Conservation (phyloP, 345 rosid species). For the Citrus maxima region DNA sequence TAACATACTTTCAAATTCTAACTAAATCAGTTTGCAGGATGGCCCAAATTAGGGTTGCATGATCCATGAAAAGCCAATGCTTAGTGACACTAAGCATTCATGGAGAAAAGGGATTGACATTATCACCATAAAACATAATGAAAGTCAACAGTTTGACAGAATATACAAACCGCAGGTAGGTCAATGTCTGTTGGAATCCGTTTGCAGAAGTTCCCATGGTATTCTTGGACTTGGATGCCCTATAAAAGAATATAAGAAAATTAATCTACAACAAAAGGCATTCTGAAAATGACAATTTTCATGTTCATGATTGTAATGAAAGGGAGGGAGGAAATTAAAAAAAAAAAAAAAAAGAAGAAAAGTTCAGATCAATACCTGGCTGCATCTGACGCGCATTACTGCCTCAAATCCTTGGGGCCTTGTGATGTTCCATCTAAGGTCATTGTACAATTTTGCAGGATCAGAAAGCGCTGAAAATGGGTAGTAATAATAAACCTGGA, state of each 20-base stretch:
- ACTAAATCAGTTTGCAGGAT: neutral
- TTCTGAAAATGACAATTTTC: neutral
- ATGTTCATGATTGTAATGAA: neutral
- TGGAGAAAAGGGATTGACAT: neutral
- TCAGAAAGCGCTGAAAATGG: conserved; percentile 93
- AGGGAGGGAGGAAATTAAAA: too few species aligned
- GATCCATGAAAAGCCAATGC: neutral
- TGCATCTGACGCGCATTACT: conserved; percentile 96
- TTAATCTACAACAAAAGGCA: conserved; percentile 8
- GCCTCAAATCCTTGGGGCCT: conserved; percentile 99
- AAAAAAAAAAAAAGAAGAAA: neutral
- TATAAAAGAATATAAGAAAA: conserved; percentile 25
- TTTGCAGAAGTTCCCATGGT: conserved; percentile 92
- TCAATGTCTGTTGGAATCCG: conserved; percentile 97
- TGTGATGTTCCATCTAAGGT: conserved; percentile 95
- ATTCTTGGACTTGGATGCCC: conserved; percentile 98
- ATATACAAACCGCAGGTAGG: conserved; percentile 78
- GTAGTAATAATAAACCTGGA: conserved; percentile 85
- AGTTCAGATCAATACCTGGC: conserved; percentile 51
- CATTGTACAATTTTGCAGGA: conserved; percentile 93
- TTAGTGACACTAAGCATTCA: neutral
- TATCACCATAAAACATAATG: neutral
- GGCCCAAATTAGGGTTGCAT: neutral
- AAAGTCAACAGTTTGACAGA: conserved; percentile 1
- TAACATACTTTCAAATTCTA: neutral